Percentiles rank a stretch among this genome's conserved stretches.
Evolutionary conservation across 2,329 filamentous ascomycete genomes (phyloP).

Genomic region (Elsinoe arachidis): DNA sequence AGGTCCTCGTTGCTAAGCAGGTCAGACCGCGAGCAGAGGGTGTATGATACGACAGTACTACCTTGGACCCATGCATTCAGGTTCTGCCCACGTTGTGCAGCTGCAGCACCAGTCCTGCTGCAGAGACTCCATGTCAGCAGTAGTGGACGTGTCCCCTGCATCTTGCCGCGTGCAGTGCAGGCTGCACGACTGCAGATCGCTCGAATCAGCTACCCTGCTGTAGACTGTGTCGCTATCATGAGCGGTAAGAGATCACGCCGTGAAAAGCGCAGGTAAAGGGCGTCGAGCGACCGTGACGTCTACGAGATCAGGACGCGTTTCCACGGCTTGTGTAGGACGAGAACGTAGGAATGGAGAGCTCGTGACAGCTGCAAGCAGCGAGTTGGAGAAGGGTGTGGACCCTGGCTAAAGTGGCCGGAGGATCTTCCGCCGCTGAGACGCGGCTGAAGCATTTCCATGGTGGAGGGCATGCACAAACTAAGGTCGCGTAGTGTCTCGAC

Average conservation of each 20-base stretch:
- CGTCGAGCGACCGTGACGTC: background rate
- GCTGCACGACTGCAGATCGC: background rate
- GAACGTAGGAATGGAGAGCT: background rate
- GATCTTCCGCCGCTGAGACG: background rate
- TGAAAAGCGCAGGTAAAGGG: background rate
- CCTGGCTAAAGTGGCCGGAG: background rate
- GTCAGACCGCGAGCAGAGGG: background rate
- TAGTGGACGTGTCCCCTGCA: slow-evolving; percentile 3
- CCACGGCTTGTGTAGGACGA: background rate
- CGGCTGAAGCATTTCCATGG: slow-evolving; percentile 2
- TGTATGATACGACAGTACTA: background rate
- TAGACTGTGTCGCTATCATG: slow-evolving; percentile 10
- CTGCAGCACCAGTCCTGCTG: background rate
- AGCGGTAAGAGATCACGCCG: background rate
- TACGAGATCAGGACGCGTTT: background rate
- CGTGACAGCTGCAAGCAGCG: slow-evolving; percentile 1
- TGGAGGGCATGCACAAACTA: background rate
- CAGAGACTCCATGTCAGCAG: slow-evolving; percentile 2
- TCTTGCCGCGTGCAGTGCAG: background rate
- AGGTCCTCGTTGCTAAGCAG: background rate
- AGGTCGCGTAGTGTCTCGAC: background rate
- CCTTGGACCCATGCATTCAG: background rate
- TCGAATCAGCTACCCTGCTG: background rate
- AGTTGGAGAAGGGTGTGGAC: slow-evolving; percentile 2
- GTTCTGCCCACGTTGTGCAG: background rate